A percentile compares a stretch with the other conserved stretches of the same genome.
phyloP scores from a whole-genome alignment of 1,284 basidiomycete genomes.

The Leccinum pachyderme region DNA sequence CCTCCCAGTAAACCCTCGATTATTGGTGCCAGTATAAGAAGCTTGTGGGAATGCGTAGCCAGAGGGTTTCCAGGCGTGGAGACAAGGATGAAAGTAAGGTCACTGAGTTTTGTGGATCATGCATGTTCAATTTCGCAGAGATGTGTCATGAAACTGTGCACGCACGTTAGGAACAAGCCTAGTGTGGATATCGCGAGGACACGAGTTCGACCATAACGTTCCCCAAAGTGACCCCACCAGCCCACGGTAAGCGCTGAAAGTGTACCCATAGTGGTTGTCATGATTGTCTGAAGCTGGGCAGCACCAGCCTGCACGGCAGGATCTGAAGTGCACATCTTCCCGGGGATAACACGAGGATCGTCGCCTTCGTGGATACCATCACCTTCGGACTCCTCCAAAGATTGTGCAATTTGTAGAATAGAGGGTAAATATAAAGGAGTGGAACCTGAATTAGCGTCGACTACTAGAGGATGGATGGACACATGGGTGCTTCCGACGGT shows the following conservation, averaged over 20 bases:
- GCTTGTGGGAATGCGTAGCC: slow-evolving; percentile 63
- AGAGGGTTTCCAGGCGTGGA: slow-evolving; percentile 67
- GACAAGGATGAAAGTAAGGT: slow-evolving; percentile 75
- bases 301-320: slow-evolving; percentile 66
- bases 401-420: slow-evolving; percentile 3
- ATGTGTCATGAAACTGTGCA: slow-evolving; percentile 19
- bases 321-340: slow-evolving; percentile 55
- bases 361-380: slow-evolving; percentile 35
- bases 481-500: slow-evolving; percentile 10
- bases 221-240: slow-evolving; percentile 85
- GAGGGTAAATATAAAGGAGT: slow-evolving; percentile 14
- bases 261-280: slow-evolving; percentile 77
- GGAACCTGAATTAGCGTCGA: slow-evolving; percentile 36
- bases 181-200: slow-evolving; percentile 71
- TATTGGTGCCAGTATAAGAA: slow-evolving; percentile 79
- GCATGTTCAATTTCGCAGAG: slow-evolving; percentile 8
- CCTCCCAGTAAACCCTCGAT: slow-evolving; percentile 86
- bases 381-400: slow-evolving; percentile 17
- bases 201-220: slow-evolving; percentile 72
- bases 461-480: slow-evolving; percentile 32
- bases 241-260: slow-evolving; percentile 83
- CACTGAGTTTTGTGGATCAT: slow-evolving; percentile 43
- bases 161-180: slow-evolving; percentile 76
- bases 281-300: slow-evolving; percentile 65
- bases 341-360: slow-evolving; percentile 51